Base-by-base conservation (phyloP, 2,329 filamentous ascomycete genomes). In the Sclerotinia borealis region DNA sequence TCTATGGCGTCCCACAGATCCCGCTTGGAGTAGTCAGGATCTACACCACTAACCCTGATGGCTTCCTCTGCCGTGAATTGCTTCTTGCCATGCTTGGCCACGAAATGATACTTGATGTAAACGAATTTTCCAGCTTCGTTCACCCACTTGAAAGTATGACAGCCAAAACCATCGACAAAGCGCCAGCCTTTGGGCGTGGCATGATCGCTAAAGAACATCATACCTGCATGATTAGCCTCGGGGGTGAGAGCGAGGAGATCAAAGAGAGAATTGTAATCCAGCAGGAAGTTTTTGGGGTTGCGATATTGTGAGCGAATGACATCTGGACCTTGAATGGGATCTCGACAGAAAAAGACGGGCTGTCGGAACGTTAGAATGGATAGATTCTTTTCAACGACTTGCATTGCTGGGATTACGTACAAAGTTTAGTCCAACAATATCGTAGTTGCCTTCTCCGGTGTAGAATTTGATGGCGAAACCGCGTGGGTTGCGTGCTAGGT, bases 271-370 rank as follows among this genome's bases (percentile, higher is more conserved):
- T 55, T 55, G 17, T 55, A 72, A 51, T 78, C 76, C 2, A 70
- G 68, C 3, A 72, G 64, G 50, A 76, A 73, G 1, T 72, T 77
- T 74, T 74, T 62, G 1, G 87, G 88, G 69, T 91, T 79, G 27
- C 87, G 80, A 79, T 90, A 90, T 74, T 90, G 88, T 0, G 87
- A 88, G 72, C 89, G 87, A 61, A 89, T 90, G 70, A 90, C 86
- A 71, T 86, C 78, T 36, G 88, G 87, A 73, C 89, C 90, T 74
- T 91, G 90, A 67, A 85, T 80, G 0, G 88, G 85, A 65, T 91
- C 88, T 59, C 87, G 79, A 19, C 90, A 72, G 76, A 91, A 91
- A 79, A 91, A 91, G 9, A 90, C 83, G 0, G 88, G 88, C 0
- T 45, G 2, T 45, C 4, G 3, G 11, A 55, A 34, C 6, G 25